Base-by-base conservation (phyloP, 2,329 filamentous ascomycete species). In the Magnaporthales sp. region DNA sequence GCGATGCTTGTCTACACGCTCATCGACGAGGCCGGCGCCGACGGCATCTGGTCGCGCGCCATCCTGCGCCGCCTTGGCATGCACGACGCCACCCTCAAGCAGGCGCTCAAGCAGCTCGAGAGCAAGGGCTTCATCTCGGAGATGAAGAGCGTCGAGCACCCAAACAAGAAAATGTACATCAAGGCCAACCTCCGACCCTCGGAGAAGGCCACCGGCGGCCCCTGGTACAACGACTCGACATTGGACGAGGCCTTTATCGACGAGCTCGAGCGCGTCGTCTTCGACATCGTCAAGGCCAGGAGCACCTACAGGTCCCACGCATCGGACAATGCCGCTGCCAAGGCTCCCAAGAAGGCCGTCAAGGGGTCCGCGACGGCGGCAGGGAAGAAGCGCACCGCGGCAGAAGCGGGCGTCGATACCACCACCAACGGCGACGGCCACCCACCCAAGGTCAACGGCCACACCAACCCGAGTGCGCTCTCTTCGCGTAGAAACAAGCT, bases 91-190 rank as follows among this genome's bases (percentile, higher is more conserved):
- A 87, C 91, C 51, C 85, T 98, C 72, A 91, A 91, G 72, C 90
- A 90, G 72, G 89, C 89, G 30, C 84, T 98, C 71, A 97, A 96
- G 80, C 87, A 89, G 69, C 87, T 99, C 69, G 91, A 96, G 77
- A 80, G 84, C 54, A 93, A 92, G 75, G 87, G 88, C 46, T 88
- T 96, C 75, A 93, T 99, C 76, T 91, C 91, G 73, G 88, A 89
- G 67, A 93, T 98, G 79, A 95, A 94, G 79, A 95, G 90, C 77
- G 93, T 96, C 78, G 93, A 96, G 79, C 89, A 91, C 74, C 92
- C 92, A 30, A 91, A 89, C 71, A 91, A 95, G 75, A 97, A 96
- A 79, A 97, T 96, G 85, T 99, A 95, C 83, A 96, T 99, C 84
- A 89, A 97, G 74, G 87, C 89, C 66, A 89, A 89, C 69, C 85